Evolutionary conservation across 345 rosid species (phyloP).

Genomic region (Physaria fendleri): DNA sequence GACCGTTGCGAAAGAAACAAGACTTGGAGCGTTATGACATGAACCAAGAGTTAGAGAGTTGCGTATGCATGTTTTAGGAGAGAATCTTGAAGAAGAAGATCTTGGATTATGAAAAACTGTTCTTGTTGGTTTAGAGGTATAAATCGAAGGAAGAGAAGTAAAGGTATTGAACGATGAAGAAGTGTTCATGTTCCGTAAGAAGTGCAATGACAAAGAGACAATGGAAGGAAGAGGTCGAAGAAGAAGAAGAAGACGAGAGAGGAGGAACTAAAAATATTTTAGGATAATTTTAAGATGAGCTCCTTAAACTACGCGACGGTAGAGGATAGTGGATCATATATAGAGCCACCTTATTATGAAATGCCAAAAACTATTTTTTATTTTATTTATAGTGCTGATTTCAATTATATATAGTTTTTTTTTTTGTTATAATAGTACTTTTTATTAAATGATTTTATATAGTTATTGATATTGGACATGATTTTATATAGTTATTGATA

Average conservation of each 20-base stretch:
- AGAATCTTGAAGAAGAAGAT: not conserved
- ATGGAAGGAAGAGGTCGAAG: not conserved
- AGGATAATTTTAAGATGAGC: constrained; percentile 12
- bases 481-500: not conserved
- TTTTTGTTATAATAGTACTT: not conserved
- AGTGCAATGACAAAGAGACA: not conserved
- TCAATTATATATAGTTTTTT: not conserved
- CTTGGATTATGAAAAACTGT: not conserved
- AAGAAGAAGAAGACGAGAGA: not conserved
- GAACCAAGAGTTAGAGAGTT: constrained; percentile 7
- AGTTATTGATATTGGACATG: not conserved
- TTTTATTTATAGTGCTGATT: not conserved
- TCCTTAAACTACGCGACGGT: constrained; percentile 20
- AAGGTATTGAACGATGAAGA: not conserved
- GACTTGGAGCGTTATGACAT: not conserved
- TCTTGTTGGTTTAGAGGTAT: not conserved
- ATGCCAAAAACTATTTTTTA: constrained; percentile 8
- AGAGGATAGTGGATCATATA: not conserved
- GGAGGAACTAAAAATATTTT: no score
- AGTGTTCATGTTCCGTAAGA: constrained; percentile 23
- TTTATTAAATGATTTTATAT: not conserved
- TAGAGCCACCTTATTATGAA: not conserved
- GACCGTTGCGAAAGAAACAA: constrained; percentile 14
- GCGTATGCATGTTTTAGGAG: constrained; percentile 8
- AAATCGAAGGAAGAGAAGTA: constrained; percentile 16